Conservation (phyloP, 164 flowering plant species). For the Tetrastigma voinierianum region DNA sequence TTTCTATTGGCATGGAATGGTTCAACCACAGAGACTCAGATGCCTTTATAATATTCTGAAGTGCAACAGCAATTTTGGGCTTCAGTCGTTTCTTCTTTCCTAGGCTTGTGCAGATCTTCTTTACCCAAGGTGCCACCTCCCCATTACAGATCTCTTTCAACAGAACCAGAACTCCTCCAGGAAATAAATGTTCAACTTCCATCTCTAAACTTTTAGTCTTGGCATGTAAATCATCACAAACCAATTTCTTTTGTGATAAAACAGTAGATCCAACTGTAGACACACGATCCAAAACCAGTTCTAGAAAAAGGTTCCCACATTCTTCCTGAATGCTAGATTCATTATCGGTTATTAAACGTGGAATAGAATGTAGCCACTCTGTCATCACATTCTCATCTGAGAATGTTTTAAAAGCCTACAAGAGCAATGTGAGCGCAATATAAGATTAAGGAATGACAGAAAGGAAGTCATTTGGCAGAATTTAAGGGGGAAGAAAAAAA, state of each 20-base stretch:
- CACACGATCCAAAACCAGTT: slow-evolving; percentile 76
- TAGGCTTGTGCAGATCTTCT: slow-evolving; percentile 74
- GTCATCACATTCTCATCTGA: slow-evolving; percentile 48
- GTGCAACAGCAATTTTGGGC: slow-evolving; percentile 55
- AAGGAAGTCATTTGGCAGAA: neutral
- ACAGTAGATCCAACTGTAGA: slow-evolving; percentile 44
- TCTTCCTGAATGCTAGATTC: slow-evolving; percentile 95
- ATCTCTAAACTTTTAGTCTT: slow-evolving; percentile 28
- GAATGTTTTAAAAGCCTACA: slow-evolving; percentile 73
- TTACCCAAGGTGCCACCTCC: slow-evolving; percentile 81
- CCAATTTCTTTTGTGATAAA: slow-evolving; percentile 3
- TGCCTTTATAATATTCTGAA: slow-evolving; percentile 70
- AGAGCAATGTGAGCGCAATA: slow-evolving; percentile 6
- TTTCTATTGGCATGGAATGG: slow-evolving; percentile 60
- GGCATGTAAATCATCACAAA: slow-evolving; percentile 11
- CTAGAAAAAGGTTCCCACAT: slow-evolving; percentile 77
- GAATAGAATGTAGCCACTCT: slow-evolving; percentile 95
- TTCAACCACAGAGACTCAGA: slow-evolving; percentile 80
- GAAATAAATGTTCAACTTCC: slow-evolving; percentile 40
- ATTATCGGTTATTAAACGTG: slow-evolving; percentile 76
- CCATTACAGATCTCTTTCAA: slow-evolving; percentile 65
- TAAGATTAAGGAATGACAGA: slow-evolving; percentile 3
- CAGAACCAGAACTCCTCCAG: slow-evolving; percentile 55
- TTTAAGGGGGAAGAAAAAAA: neutral
- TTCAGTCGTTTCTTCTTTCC: slow-evolving; percentile 86